These are phyloP conservation scores for Lasiosphaeria miniovina DNA, from an alignment of 495 filamentous ascomycete species.

Conservation along the genomic window DNA sequence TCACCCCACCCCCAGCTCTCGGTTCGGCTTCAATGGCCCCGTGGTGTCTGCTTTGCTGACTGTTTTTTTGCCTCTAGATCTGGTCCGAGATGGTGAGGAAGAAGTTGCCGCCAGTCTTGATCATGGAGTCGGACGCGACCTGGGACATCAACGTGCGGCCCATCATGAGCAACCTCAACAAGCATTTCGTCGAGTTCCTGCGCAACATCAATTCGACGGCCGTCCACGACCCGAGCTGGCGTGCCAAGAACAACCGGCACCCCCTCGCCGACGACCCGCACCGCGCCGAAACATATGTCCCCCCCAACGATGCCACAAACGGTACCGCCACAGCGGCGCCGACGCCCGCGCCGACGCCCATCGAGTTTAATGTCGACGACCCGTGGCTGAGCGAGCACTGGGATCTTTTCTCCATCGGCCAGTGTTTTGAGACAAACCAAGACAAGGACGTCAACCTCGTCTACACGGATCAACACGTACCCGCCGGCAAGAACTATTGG, in stretches of 20 bases:
- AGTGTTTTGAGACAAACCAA: constrained; percentile 19
- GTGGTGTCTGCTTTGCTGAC: constrained; percentile 1
- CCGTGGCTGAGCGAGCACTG: constrained; percentile 23
- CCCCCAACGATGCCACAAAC: background rate
- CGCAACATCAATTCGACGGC: constrained; percentile 19
- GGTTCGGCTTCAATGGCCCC: background rate
- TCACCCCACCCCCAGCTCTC: too few species aligned
- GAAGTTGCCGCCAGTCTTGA: constrained; percentile 18
- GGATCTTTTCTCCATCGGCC: constrained; percentile 20
- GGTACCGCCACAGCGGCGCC: constrained; percentile 1
- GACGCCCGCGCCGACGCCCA: background rate
- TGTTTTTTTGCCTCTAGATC: constrained; percentile 7
- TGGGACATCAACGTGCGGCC: constrained; percentile 22
- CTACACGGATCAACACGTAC: constrained; percentile 13
- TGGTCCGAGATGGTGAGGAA: constrained; percentile 18
- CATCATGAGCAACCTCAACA: constrained; percentile 20
- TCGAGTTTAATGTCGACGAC: constrained; percentile 18
- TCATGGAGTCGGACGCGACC: constrained; percentile 23
- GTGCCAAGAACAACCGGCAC: constrained; percentile 8
- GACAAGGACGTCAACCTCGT: constrained; percentile 14
- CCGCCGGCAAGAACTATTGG: constrained; percentile 14
- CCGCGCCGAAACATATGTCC: background rate
- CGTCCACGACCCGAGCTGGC: constrained; percentile 16
- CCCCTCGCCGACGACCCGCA: background rate
- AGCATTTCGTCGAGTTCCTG: constrained; percentile 20